Percentiles rank a stretch among this genome's conserved stretches.
phyloP scores from a whole-genome alignment of 2,329 filamentous ascomycete genomes.

The Diaporthe destruens region DNA sequence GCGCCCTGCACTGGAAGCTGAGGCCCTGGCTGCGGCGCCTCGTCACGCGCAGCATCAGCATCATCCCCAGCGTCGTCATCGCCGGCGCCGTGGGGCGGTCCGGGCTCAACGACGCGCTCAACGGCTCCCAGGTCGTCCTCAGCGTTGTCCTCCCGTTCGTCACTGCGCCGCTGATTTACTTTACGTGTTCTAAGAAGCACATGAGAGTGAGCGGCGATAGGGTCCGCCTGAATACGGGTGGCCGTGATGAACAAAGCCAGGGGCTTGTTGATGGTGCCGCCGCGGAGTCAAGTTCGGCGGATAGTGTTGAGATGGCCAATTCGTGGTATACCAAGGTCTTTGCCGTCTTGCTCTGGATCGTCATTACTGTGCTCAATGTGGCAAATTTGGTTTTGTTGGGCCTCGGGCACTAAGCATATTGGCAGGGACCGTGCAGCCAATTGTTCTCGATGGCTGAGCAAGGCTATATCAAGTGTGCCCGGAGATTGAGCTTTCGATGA shows the following conservation, averaged over 20 bases:
- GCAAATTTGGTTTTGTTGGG: slow-evolving; percentile 71
- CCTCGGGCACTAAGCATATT: slow-evolving; percentile 12
- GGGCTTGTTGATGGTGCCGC: not conserved
- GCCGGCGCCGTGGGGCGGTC: slow-evolving; percentile 1
- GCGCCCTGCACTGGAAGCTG: not conserved
- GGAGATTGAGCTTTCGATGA: not conserved
- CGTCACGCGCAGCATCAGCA: slow-evolving; percentile 2
- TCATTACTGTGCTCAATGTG: slow-evolving; percentile 78
- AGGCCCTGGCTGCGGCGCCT: not conserved
- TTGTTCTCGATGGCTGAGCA: not conserved
- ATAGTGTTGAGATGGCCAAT: not conserved
- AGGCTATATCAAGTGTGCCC: not conserved
- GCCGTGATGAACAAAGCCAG: not conserved
- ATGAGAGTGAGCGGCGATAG: not conserved
- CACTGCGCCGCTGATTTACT: not conserved
- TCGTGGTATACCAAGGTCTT: not conserved
- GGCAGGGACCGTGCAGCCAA: not conserved
- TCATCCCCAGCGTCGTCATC: slow-evolving; percentile 6
- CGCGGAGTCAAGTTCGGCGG: not conserved
- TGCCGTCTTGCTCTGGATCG: slow-evolving; percentile 63
- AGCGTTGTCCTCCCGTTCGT: not conserved
- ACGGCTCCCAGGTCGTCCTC: not conserved
- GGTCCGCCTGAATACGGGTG: not conserved
- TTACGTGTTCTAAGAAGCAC: not conserved
- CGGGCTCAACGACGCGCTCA: not conserved